Evolutionary conservation across 2,329 filamentous ascomycete genomes (phyloP), one percentile per base, ranked within the genome.

Genomic region (Cladosporium sp.): DNA sequence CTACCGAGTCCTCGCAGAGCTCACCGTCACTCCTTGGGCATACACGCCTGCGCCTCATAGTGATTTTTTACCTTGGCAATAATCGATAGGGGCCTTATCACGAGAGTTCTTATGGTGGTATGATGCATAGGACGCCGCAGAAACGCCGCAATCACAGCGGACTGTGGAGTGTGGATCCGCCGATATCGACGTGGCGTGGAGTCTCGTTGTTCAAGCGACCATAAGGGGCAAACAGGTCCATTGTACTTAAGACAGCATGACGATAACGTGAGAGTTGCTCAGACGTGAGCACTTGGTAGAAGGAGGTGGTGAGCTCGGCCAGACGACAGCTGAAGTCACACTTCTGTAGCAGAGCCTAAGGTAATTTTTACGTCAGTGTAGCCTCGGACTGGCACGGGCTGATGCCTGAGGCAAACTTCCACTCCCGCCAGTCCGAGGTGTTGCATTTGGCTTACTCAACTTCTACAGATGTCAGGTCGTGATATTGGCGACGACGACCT

Each of bases 141-240:
- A 44, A 63, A 33, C 61, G 61, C 61, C 61, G 61, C 50, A 40
- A 56, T 40, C 40, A 56, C 26, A 12, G 23, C 55, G 49, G 60
- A 55, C 50, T 63, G 50, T 63, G 50, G 61, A 46, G 16, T 46
- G 50, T 63, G 61, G 61, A 63, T 55, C 61, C 61, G n/a, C 21
- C 35, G 28, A 62, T 62, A 52, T 40, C 35, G 40, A 33, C 21
- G 18, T 55, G 52, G 52, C 31, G 52, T 55, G 52, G 52, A 55
- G 52, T 55, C 52, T 31, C 52, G n/a, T 21, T 55, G 52, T 21
- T 55, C 1, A 33, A 28, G 26, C 52, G 28, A 31, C 52, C 52
- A 18, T 18, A 55, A 55, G 31, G 52, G 31, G 52, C 18, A 29
- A 55, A 21, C 16, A 11, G 14, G 23, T 28, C 28, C 49, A 28